A percentile compares a stretch with the other conserved stretches of the same genome.
These are phyloP conservation scores for Globisporangium echinulatum DNA, from an alignment of 352 stramenopile species.

Conservation along the genomic window DNA sequence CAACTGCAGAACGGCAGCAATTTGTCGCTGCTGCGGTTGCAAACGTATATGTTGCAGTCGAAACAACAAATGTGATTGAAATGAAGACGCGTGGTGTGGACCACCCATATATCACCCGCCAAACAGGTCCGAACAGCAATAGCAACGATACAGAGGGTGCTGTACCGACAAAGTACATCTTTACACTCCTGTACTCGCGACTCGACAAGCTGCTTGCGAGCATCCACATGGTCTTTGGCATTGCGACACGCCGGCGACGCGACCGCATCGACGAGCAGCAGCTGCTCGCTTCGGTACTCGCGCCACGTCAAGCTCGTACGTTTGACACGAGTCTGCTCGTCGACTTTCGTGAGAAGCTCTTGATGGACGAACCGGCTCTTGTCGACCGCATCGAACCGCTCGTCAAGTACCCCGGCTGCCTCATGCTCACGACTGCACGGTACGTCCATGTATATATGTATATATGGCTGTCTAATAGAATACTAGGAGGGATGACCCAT, in stretches of 20 bases:
- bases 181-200: constrained; percentile 78
- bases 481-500: constrained; percentile 4
- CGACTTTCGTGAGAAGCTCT: constrained; percentile 84
- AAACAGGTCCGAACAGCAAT: not conserved
- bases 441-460: not conserved
- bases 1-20: too few species aligned
- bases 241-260: constrained; percentile 54
- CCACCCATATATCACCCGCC: constrained; percentile 53
- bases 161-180: constrained; percentile 68
- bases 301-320: constrained; percentile 50
- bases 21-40: not conserved
- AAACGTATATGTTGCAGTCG: not conserved
- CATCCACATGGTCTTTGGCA: constrained; percentile 58
- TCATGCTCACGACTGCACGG: constrained; percentile 77
- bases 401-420: constrained; percentile 85
- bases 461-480: not conserved
- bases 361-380: constrained; percentile 62
- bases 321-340: constrained; percentile 88
- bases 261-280: constrained; percentile 83
- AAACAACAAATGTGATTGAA: constrained; percentile 42
- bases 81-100: constrained; percentile 86
- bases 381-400: constrained; percentile 89
- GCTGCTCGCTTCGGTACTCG: constrained; percentile 72
- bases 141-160: constrained; percentile 12
- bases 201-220: constrained; percentile 75